Base-by-base conservation (phyloP, 1,139 yeast genomes). In the Hyphopichia buzzinii region DNA sequence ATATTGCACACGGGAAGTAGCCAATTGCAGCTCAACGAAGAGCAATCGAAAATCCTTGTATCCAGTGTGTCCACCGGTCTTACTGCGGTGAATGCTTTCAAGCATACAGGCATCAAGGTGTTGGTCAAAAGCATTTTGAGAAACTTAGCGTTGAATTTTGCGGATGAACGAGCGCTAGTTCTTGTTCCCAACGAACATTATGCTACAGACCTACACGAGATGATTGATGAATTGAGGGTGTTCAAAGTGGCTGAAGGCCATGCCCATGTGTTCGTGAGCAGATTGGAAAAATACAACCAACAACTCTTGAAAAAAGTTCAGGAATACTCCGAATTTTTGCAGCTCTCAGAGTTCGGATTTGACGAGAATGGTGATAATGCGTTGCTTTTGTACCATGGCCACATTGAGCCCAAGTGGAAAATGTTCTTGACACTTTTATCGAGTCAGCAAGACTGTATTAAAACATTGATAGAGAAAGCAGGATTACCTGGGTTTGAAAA, bases 351-450 rank as follows among this genome's bases (percentile, higher is more conserved):
- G 1, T 36, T 33, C 24, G 71, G 65, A 0, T 67, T 64, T 47
- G 74, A 67, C 2, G 65, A 66, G 28, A 62, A 68, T 10, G 57
- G 69, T 21, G 67, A 62, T 12, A 61, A 74, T n/a, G 77, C 79
- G 0, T 42, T 47, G 14, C 48, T 51, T 29, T 65, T 76, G 34
- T 68, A 50, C 45, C 40, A 50, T 10, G 43, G 47, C 2, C 57
- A 64, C 30, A 47, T 76, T 3, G 35, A 43, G 13, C 55, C 61
- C 1, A 36, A 39, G 13, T 68, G 77, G 74, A 33, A 39, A 2
- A 27, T 40, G 2, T 65, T 50, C 40, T 39, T 57, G 29, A 21
- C 22, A 1, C 31, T 34, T 2, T 32, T 57, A 10, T 19, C 23
- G 6, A 19, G 10, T 19, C 8, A 19, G 8, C 8, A 10, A 6